A percentile compares a stretch with the other conserved stretches of the same genome.
These are phyloP conservation scores for Apiotrichum brassicae DNA, from an alignment of 1,284 basidiomycete genomes.

Conservation along the genomic window DNA sequence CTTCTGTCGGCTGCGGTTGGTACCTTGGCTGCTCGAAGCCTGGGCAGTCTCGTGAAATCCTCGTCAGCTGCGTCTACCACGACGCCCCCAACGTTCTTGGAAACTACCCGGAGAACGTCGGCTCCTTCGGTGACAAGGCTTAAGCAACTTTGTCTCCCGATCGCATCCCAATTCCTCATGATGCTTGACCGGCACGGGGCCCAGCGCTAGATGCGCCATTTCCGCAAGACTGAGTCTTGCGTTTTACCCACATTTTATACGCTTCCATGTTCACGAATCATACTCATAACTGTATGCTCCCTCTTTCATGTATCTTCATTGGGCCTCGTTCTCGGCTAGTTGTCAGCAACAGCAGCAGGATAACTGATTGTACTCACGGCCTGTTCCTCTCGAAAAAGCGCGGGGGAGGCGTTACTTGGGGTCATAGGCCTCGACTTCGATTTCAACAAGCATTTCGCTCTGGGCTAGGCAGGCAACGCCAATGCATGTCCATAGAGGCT, in stretches of 20 bases:
- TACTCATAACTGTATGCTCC: neutral
- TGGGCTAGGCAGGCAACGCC: constrained; percentile 20
- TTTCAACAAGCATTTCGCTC: constrained; percentile 31
- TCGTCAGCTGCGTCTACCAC: neutral
- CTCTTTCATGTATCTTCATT: no score
- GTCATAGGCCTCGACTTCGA: constrained; percentile 25
- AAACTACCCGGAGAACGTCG: neutral
- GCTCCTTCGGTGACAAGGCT: neutral
- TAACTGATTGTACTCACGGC: no score
- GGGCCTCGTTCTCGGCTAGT: no score
- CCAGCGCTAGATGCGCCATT: neutral
- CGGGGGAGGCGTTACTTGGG: no score
- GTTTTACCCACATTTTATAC: neutral
- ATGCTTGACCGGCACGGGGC: neutral
- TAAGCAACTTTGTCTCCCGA: no score
- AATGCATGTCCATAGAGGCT: constrained; percentile 28
- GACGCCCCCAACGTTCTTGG: neutral
- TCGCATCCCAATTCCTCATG: no score
- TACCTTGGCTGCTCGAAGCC: constrained; percentile 1
- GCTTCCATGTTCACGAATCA: neutral
- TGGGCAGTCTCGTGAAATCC: neutral
- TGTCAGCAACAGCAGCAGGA: no score
- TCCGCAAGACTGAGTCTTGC: neutral
- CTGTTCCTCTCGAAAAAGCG: neutral
- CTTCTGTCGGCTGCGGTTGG: constrained; percentile 35